Evolutionary conservation across 768 basidiomycete genomes (phyloP), one percentile per base, ranked within the genome.

Genomic region (Stropharia rugosoannulata): DNA sequence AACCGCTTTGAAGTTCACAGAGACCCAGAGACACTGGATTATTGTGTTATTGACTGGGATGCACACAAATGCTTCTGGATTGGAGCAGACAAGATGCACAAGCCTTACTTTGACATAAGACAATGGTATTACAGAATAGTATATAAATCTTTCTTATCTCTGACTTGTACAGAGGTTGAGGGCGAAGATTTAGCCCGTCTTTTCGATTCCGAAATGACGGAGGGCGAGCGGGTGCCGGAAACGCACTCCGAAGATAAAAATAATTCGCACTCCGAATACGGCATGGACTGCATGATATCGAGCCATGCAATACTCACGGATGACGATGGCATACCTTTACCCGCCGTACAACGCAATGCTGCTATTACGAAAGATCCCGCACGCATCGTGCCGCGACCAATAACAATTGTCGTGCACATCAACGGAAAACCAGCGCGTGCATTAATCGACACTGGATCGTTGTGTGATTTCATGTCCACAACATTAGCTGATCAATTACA

Each of bases 391-490:
- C 71, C 73, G 1, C 64, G 64, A 44, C 73, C 73, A 0, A 32
- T 75, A 0, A 63, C 73, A 0, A 56, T 75, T 0, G 64, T 64
- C 0, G 66, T 66, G 0, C 48, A 64, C 1, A 57, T 77, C 10
- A 72, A 73, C 54, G 72, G 66, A 0, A 54, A 71, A 5, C 67
- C 69, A 0, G 68, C 60, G 0, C 54, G 68, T 1, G 73, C 75
- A 0, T 51, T 76, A 7, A 42, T 78, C n/a, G 74, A 77, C 47
- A 66, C 69, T 0, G 73, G 73, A 12, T 77, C 75, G 0, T 50
- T 73, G 0, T 68, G 70, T 1, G 76, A 76, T 50, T 76, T 78
- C 27, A 57, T 57, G 43, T 51, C 56, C 3, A 38, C 49, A 0
- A 52, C 43, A 45, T 12, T 57, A 9, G 48, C 37, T 19, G 69